A percentile compares a stretch with the other conserved stretches of the same genome.
Evolutionary conservation across 352 stramenopile species (phyloP).

Genomic region (Phytophthora sojae): DNA sequence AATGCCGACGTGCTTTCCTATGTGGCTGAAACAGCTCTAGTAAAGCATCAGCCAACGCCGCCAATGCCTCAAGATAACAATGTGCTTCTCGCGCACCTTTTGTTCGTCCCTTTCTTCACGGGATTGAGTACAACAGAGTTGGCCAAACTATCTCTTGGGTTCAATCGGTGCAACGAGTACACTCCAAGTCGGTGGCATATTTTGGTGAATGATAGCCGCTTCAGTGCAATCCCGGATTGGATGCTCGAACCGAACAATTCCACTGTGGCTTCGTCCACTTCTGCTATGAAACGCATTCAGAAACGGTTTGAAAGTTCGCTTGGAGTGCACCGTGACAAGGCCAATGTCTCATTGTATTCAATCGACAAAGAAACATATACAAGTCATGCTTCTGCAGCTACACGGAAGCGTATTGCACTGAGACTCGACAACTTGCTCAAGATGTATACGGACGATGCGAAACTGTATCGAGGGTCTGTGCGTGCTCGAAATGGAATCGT

Average conservation of each 20-base stretch:
- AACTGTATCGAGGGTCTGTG: constrained; percentile 11
- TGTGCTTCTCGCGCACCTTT: constrained; percentile 31
- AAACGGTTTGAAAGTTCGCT: constrained; percentile 15
- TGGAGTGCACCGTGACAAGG: constrained; percentile 1
- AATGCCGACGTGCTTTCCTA: constrained; percentile 12
- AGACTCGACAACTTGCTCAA: constrained; percentile 26
- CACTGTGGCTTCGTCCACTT: neutral
- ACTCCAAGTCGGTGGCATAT: constrained; percentile 6
- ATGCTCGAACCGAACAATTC: constrained; percentile 14
- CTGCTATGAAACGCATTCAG: constrained; percentile 18
- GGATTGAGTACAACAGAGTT: constrained; percentile 36
- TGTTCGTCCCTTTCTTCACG: constrained; percentile 39
- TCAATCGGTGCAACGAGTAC: constrained; percentile 20
- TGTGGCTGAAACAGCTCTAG: constrained; percentile 8
- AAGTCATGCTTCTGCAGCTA: constrained; percentile 4
- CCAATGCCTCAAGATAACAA: constrained; percentile 22
- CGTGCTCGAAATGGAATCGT: constrained; percentile 27
- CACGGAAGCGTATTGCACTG: constrained; percentile 19
- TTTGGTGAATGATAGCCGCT: constrained; percentile 11
- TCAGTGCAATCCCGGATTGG: constrained; percentile 29
- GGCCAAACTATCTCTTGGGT: constrained; percentile 38
- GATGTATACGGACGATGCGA: constrained; percentile 8
- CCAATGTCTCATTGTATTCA: constrained; percentile 9
- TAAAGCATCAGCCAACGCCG: constrained; percentile 13
- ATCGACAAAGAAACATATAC: constrained; percentile 26